Conservation (phyloP, 345 rosid genomes). For the Heritiera fomes region DNA sequence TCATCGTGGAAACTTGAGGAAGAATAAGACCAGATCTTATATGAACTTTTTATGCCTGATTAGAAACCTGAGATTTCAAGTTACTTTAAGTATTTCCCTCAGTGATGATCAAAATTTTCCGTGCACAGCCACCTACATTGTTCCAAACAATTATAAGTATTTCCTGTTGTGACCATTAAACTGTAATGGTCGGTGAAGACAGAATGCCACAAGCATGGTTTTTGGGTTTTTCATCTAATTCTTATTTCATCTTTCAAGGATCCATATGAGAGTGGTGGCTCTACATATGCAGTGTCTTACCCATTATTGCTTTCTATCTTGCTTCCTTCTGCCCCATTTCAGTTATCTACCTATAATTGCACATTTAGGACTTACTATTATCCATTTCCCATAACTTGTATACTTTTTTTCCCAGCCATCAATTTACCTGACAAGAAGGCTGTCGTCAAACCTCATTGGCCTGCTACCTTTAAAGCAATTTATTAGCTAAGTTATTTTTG, state of each 20-base stretch:
- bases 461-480: background rate
- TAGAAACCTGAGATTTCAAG: background rate
- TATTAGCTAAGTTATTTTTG: slow-evolving; percentile 8
- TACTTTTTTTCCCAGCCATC: background rate
- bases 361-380: background rate
- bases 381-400: background rate
- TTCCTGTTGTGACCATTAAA: background rate
- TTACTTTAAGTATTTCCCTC: background rate
- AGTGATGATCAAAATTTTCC: background rate
- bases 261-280: background rate
- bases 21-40: background rate
- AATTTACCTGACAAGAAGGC: background rate
- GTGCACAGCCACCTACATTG: background rate
- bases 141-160: background rate
- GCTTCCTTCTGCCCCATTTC: background rate
- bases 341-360: background rate
- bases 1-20: background rate
- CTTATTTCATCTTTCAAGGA: background rate
- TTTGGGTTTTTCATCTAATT: background rate
- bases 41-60: slow-evolving; percentile 1
- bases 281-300: background rate
- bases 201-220: background rate
- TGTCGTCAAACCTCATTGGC: background rate
- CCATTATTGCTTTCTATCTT: background rate
- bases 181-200: background rate